These are phyloP conservation scores for Geotrichum phurueaensis DNA, from an alignment of 1,139 yeast genomes.

Conservation along the genomic window DNA sequence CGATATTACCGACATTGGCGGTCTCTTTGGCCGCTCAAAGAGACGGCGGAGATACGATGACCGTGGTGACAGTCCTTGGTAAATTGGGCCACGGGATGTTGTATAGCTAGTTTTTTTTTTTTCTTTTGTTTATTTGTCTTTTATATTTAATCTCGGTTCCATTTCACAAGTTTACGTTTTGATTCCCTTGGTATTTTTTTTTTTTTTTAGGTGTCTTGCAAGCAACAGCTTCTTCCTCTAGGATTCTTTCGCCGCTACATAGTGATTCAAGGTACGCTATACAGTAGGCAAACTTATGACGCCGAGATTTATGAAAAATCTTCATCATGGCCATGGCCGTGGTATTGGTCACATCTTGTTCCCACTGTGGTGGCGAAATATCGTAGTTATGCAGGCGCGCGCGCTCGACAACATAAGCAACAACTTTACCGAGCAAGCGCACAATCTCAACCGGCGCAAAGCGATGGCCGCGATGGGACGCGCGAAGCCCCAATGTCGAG, in stretches of 20 bases:
- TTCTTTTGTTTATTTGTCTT: background rate
- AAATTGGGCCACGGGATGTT: background rate
- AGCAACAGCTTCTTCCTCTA: background rate
- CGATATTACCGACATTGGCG: conserved; percentile 33
- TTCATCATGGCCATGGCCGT: conserved; percentile 3
- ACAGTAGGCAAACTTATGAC: conserved; percentile 2
- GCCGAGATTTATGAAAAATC: background rate
- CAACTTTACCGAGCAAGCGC: background rate
- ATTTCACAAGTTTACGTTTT: background rate
- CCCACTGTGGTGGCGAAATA: background rate
- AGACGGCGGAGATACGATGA: conserved; percentile 28
- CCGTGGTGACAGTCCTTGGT: conserved; percentile 23
- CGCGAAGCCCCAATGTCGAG: background rate
- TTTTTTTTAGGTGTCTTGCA: background rate
- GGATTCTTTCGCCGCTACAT: background rate
- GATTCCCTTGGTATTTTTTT: background rate
- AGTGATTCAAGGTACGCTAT: conserved; percentile 3
- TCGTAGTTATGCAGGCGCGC: background rate
- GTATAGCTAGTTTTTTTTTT: background rate
- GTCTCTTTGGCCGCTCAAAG: conserved; percentile 32
- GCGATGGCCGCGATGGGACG: background rate
- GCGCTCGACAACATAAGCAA: background rate
- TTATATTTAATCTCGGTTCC: background rate
- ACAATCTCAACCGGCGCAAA: background rate
- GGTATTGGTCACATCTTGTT: background rate